phyloP scores from a whole-genome alignment of 1,139 yeast species.

The Sugiyamaella neomexicana region DNA sequence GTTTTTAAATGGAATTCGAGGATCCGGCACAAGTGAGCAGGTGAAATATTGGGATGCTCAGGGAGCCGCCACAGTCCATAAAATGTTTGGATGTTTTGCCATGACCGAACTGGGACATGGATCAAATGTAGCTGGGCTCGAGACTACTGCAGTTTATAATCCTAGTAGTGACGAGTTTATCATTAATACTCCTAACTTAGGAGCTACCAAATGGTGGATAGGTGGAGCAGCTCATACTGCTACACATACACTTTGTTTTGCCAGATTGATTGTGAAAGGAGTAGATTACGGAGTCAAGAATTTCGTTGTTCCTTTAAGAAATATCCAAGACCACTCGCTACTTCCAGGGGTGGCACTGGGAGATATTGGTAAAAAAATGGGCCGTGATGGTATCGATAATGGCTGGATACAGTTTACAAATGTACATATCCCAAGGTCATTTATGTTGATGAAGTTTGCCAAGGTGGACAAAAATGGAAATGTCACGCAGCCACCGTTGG shows the following conservation, averaged over 20 bases:
- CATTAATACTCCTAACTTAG: conserved; percentile 73
- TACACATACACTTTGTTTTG: conserved; percentile 78
- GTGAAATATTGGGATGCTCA: conserved; percentile 68
- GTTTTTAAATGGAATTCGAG: conserved; percentile 66
- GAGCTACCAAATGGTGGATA: conserved; percentile 88
- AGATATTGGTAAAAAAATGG: conserved; percentile 94
- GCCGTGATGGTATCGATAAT: conserved; percentile 73
- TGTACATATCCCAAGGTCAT: conserved; percentile 80
- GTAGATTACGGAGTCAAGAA: conserved; percentile 89
- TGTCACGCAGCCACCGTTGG: conserved; percentile 70
- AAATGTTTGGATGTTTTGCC: conserved; percentile 85
- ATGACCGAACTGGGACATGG: conserved; percentile 97
- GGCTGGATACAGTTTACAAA: conserved; percentile 91
- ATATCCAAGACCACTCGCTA: conserved; percentile 61
- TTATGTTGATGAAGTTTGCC: conserved; percentile 78
- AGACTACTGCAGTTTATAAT: conserved; percentile 87
- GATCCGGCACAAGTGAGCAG: conserved; percentile 67
- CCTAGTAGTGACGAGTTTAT: conserved; percentile 62
- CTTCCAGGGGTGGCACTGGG: conserved; percentile 81
- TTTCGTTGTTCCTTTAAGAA: conserved; percentile 86
- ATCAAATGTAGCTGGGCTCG: conserved; percentile 87
- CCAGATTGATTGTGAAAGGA: conserved; percentile 76
- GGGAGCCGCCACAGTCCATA: conserved; percentile 65
- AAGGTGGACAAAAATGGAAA: conserved; percentile 68
- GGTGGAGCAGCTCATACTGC: conserved; percentile 97